A percentile compares a stretch with the other conserved stretches of the same genome.
Conservation (phyloP, 2,329 filamentous ascomycete genomes). For the Madurella mycetomatis region DNA sequence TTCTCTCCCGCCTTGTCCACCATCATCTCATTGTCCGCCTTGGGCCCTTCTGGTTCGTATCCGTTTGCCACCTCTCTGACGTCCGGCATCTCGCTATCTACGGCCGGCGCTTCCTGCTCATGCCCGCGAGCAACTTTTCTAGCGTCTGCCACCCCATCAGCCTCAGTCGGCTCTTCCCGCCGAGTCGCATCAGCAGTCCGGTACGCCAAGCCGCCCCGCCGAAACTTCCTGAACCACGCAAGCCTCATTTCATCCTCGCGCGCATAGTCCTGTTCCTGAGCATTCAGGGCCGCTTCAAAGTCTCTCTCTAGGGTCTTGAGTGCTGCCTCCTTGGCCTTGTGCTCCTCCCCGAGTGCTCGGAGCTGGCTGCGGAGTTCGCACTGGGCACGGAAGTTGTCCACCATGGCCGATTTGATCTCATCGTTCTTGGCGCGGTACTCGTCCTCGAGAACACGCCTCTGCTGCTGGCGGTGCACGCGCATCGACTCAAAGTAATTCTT, state of each 20-base stretch:
- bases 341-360: conserved; percentile 2
- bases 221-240: conserved; percentile 13
- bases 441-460: conserved; percentile 32
- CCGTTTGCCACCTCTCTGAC: neutral
- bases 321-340: neutral
- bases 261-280: neutral
- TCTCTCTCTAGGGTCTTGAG: conserved; percentile 2
- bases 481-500: conserved; percentile 29
- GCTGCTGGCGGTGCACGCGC: conserved; percentile 15
- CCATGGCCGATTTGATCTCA: conserved; percentile 15
- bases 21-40: neutral
- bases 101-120: neutral
- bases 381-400: conserved; percentile 30
- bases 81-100: neutral
- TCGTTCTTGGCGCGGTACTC: conserved; percentile 29
- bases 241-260: conserved; percentile 8
- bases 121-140: neutral
- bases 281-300: neutral
- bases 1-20: too few species aligned
- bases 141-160: neutral
- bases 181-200: neutral
- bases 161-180: neutral
- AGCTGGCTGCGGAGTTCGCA: conserved; percentile 10
- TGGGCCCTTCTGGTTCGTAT: neutral
- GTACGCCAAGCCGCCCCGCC: conserved; percentile 10